Conservation (phyloP, 441 rosid species). For the Eutrema salsugineum region DNA sequence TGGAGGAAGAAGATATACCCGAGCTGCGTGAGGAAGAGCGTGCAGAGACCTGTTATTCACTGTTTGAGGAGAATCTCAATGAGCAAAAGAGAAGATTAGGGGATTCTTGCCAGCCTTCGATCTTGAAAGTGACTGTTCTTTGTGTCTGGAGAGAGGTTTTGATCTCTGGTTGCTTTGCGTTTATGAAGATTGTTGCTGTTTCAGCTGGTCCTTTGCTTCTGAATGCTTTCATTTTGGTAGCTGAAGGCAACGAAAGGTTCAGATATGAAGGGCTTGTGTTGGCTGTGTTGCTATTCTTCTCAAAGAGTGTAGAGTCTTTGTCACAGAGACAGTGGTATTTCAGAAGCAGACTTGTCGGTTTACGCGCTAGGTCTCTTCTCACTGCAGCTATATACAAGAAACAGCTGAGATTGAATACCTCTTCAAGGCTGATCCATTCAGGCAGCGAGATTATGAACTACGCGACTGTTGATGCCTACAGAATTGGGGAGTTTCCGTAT, state of each 20-base stretch:
- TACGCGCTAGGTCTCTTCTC: constrained; percentile 77
- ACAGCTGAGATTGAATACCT: constrained; percentile 75
- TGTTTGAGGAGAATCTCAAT: constrained; percentile 54
- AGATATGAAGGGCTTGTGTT: constrained; percentile 78
- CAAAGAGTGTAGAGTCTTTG: constrained; percentile 74
- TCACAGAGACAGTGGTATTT: constrained; percentile 96
- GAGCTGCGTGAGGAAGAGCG: constrained; percentile 49
- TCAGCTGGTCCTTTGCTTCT: constrained; percentile 89
- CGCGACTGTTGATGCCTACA: constrained; percentile 87
- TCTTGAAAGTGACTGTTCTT: constrained; percentile 51
- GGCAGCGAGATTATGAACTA: constrained; percentile 92
- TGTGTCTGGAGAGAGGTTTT: constrained; percentile 76
- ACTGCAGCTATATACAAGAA: constrained; percentile 86
- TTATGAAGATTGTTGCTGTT: constrained; percentile 64
- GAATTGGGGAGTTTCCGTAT: constrained; percentile 93
- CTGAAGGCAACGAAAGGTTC: constrained; percentile 70
- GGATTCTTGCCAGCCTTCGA: constrained; percentile 45
- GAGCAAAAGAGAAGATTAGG: constrained; percentile 47
- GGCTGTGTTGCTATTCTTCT: constrained; percentile 56
- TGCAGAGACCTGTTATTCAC: constrained; percentile 68
- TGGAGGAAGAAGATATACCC: constrained; percentile 75
- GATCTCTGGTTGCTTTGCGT: constrained; percentile 84
- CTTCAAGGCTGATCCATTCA: constrained; percentile 71
- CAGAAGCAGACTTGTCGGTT: constrained; percentile 74
- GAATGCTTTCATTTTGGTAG: constrained; percentile 81